These are phyloP conservation scores for Pseudocercospora musae DNA, from an alignment of 2,329 filamentous ascomycete species.

Conservation along the genomic window DNA sequence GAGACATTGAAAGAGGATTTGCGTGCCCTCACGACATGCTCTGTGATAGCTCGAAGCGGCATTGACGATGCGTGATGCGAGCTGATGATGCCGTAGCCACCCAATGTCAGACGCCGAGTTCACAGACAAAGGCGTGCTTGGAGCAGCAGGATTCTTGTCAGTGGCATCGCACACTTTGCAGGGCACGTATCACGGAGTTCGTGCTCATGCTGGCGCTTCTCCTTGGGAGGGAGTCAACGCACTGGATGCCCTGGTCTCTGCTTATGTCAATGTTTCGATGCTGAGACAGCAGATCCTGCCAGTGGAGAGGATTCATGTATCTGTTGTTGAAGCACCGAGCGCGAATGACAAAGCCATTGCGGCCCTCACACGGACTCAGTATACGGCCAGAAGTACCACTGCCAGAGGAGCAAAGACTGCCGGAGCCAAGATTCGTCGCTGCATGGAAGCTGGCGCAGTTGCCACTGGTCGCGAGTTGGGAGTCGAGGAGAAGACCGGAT, in stretches of 20 bases:
- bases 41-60: not conserved
- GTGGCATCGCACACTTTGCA: slow-evolving; percentile 1
- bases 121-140: not conserved
- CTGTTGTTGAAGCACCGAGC: slow-evolving; percentile 5
- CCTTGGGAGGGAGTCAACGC: slow-evolving; percentile 16
- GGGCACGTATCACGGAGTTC: slow-evolving; percentile 2
- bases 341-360: slow-evolving; percentile 6
- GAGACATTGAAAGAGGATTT: not conserved
- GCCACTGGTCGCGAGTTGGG: slow-evolving; percentile 10
- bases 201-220: slow-evolving; percentile 8
- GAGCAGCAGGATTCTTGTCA: slow-evolving; percentile 1
- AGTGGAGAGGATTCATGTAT: slow-evolving; percentile 8
- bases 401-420: slow-evolving; percentile 3
- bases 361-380: slow-evolving; percentile 6
- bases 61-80: too few species aligned
- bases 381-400: slow-evolving; percentile 10
- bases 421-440: slow-evolving; percentile 2
- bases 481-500: slow-evolving; percentile 5
- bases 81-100: not conserved
- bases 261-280: slow-evolving; percentile 6
- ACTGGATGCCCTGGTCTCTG: slow-evolving; percentile 8
- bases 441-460: slow-evolving; percentile 12
- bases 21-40: not conserved
- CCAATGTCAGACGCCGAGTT: slow-evolving; percentile 9
- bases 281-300: slow-evolving; percentile 11